A percentile compares a stretch with the other conserved stretches of the same genome.
phyloP scores from a whole-genome alignment of 441 rosid genomes.

The Hura crepitans region DNA sequence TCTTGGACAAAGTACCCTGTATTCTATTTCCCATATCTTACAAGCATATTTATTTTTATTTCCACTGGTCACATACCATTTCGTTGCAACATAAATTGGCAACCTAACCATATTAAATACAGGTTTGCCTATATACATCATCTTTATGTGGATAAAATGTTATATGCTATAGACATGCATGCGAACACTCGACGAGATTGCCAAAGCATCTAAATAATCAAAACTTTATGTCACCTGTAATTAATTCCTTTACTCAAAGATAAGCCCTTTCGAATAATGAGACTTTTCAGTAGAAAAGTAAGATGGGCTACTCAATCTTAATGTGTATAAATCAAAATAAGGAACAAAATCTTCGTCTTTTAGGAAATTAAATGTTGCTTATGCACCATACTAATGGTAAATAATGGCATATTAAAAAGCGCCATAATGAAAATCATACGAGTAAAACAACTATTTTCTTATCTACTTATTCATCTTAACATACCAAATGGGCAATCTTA shows the following conservation, averaged over 20 bases:
- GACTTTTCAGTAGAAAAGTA: neutral
- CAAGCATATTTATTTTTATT: constrained; percentile 4
- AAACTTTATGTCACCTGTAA: too few species aligned
- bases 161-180: neutral
- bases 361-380: too few species aligned
- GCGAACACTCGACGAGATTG: constrained; percentile 2
- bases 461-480: too few species aligned
- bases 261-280: neutral
- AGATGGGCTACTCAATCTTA: neutral
- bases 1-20: constrained; percentile 1
- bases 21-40: neutral
- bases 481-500: too few species aligned
- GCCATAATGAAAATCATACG: too few species aligned
- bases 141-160: neutral
- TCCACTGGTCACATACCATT: constrained; percentile 7
- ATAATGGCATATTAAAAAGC: too few species aligned
- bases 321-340: neutral
- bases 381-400: too few species aligned
- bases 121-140: neutral
- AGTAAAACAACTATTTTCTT: too few species aligned
- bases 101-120: constrained; percentile 9
- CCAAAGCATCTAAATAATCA: constrained; percentile 4
- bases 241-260: constrained; percentile 6
- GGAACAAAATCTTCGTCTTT: too few species aligned
- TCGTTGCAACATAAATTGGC: neutral